Evolutionary conservation across 192 early-diverging fungal genomes (phyloP), one percentile per base, ranked within the genome.

Genomic region (Coemansia sp.): DNA sequence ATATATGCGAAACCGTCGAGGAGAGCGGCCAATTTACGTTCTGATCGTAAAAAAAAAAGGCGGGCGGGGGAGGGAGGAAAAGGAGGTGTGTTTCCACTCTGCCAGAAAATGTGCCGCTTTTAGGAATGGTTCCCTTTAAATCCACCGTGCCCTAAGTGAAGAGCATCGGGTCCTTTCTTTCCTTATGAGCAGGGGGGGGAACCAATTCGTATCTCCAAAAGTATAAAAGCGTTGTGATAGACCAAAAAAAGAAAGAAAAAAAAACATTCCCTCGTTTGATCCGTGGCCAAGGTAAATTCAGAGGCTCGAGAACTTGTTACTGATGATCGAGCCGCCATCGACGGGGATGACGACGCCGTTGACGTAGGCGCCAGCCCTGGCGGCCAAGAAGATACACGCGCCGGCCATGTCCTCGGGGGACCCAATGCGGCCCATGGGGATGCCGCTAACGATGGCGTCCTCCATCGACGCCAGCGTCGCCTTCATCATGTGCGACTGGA

Each of bases 361-460:
- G 38, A 93, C 78, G 66, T 95, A 94, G 15, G 90, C 86, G 34
- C 89, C 89, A 4, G 90, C 94, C 6, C 81, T 65, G 20, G 85
- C 87, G 4, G 87, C 85, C 62, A 96, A 73, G 70, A 90, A 98
- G 23, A 98, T 75, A 23, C 88, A 86, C 2, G 91, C 80, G 19
- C 91, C 96, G 48, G 91, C 93, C 83, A 97, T 90, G 80, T 97
- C 95, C 67, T 91, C 85, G 2, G 91, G 75, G 14, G 71, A 69
- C 0, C 96, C 96, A 64, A 98, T 90, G 19, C 94, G 85, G 14
- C 86, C 85, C 61, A 91, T 45, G 10, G 93, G 92, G 64, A 91
- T 73, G 41, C 55, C 48, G 9, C 65, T 55, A 0, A 87, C 80
- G 46, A 91, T 89, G 10, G 43, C 41, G 10, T 90, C 84, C 3